Conservation (phyloP, 1,284 basidiomycete genomes). For the Rhizopogon parksii region DNA sequence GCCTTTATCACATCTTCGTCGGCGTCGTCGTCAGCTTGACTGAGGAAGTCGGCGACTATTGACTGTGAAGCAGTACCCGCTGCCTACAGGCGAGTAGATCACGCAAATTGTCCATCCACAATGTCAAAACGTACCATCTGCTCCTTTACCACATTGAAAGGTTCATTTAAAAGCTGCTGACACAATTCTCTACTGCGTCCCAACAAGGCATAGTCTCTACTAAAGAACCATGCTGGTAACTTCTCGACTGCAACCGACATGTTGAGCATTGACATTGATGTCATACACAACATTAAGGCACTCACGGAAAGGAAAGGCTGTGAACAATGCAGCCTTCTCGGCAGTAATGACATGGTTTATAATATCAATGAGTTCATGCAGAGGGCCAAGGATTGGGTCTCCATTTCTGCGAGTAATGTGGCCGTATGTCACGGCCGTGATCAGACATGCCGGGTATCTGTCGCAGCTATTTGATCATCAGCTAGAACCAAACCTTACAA, state of each 20-base stretch:
- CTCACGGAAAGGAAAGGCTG: conserved; percentile 23
- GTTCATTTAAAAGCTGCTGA: no score
- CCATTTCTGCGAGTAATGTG: conserved; percentile 20
- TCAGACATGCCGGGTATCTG: conserved; percentile 26
- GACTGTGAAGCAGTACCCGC: conserved; percentile 21
- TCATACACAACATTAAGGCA: neutral
- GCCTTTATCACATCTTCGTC: conserved; percentile 20
- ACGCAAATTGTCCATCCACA: no score
- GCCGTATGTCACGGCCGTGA: conserved; percentile 25
- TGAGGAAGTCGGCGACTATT: conserved; percentile 25
- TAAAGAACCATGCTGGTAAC: conserved; percentile 12
- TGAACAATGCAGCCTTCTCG: conserved; percentile 22
- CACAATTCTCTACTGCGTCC: no score
- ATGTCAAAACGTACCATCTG: no score
- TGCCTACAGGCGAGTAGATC: conserved; percentile 11
- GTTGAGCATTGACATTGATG: neutral
- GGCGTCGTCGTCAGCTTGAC: conserved; percentile 10
- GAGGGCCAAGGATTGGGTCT: conserved; percentile 18
- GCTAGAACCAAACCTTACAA: neutral
- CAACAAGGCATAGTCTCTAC: no score
- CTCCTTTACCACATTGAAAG: no score
- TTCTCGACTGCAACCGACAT: conserved; percentile 16
- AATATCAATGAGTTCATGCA: conserved; percentile 13
- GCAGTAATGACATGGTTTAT: conserved; percentile 18
- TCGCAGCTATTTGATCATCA: neutral